phyloP scores from a whole-genome alignment of 2,329 filamentous ascomycete genomes.

The Penicillium frequentans region DNA sequence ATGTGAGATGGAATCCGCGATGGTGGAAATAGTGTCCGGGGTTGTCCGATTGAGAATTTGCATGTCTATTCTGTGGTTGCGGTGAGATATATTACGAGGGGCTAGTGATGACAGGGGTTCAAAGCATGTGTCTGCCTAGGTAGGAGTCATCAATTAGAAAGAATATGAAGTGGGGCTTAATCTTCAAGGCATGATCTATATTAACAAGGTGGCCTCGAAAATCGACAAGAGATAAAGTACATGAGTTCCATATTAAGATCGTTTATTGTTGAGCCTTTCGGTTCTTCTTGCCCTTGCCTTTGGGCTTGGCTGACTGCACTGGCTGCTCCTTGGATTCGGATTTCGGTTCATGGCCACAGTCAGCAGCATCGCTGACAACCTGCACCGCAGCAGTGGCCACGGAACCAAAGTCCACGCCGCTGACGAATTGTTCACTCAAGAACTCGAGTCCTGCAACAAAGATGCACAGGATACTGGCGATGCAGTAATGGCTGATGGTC shows the following conservation, averaged over 20 bases:
- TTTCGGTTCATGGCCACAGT: constrained; percentile 19
- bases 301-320: constrained; percentile 6
- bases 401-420: constrained; percentile 65
- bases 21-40: not conserved
- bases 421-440: constrained; percentile 78
- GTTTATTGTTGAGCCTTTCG: constrained; percentile 6
- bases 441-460: constrained; percentile 89
- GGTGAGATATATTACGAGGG: not conserved
- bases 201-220: constrained; percentile 8
- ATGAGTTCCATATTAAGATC: not conserved
- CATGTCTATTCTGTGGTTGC: not conserved
- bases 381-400: constrained; percentile 16
- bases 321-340: not conserved
- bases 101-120: not conserved
- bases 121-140: not conserved
- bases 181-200: constrained; percentile 8
- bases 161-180: not conserved
- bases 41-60: not conserved
- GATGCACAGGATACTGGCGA: constrained; percentile 83
- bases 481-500: constrained; percentile 92
- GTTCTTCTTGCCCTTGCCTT: constrained; percentile 8
- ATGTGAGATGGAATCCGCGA: not conserved
- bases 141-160: not conserved
- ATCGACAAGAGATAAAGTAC: constrained; percentile 9
- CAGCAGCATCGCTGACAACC: constrained; percentile 19